Percentiles rank a stretch among this genome's conserved stretches.
phyloP scores from a whole-genome alignment of 768 basidiomycete species.

The Phanerodontia chrysosporium region DNA sequence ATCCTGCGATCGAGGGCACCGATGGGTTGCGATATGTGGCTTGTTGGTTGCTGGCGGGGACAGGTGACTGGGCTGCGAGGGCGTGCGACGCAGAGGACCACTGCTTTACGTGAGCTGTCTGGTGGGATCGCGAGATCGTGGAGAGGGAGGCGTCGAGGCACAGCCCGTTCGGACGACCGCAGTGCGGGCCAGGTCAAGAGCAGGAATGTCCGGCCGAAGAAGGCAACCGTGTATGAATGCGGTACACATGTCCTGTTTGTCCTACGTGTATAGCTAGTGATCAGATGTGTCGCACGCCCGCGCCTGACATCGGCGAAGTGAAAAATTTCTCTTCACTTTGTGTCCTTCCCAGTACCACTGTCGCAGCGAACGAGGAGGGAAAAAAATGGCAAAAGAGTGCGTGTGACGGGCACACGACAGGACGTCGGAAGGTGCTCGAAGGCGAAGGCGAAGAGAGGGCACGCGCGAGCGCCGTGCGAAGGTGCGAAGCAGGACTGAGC shows the following conservation, averaged over 20 bases:
- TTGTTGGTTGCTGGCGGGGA: neutral
- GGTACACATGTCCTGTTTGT: neutral
- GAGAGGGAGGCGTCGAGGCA: too few relatives aligned
- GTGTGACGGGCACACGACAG: neutral
- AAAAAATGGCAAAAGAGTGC: too few relatives aligned
- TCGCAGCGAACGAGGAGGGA: too few relatives aligned
- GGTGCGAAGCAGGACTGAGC: neutral
- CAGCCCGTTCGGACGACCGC: too few relatives aligned
- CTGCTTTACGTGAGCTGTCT: neutral
- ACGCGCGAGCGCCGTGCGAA: neutral
- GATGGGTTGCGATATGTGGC: neutral
- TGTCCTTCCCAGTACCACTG: too few relatives aligned
- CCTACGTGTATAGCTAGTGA: too few relatives aligned
- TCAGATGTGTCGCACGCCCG: too few relatives aligned
- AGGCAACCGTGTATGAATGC: neutral
- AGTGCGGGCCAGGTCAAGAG: too few relatives aligned
- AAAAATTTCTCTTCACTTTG: too few relatives aligned
- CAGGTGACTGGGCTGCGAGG: neutral
- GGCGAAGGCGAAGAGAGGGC: too few relatives aligned
- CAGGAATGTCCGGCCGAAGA: neutral
- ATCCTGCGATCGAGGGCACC: neutral
- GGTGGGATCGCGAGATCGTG: neutral
- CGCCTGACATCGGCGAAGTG: too few relatives aligned
- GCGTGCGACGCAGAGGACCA: neutral
- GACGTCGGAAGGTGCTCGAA: neutral